Base-by-base conservation (phyloP, 495 filamentous ascomycete species). In the Hyphodiscus hymeniophilus region DNA sequence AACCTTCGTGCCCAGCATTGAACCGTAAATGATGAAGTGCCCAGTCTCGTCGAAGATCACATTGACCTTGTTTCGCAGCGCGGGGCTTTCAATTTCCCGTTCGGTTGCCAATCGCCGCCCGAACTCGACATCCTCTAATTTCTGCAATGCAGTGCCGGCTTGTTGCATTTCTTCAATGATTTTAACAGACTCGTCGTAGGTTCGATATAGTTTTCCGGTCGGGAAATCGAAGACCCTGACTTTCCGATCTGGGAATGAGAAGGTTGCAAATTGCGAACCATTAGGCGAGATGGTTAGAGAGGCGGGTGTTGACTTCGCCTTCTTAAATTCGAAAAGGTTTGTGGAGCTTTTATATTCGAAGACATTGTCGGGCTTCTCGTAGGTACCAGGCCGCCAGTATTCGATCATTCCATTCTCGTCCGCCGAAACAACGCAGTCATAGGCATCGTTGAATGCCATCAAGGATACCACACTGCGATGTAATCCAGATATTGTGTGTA, bases 261-360 rank as follows among this genome's bases (percentile, higher is more conserved):
- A 81, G 0, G 89, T 89, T 3, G 85, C 86, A 60, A 97, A 95
- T 17, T 86, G 84, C 24, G 79, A 74, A 6, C 88, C 85, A 0
- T 85, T 84, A 0, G 90, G 87, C 0, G 90, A 95, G 34, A 99
- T 76, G 0, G 84, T 87, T 38, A 99, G 66, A n/a, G 85, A 85
- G 13, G 85, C 75, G 0, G 92, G 89, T 0, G 82, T 73, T 0
- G 88, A 91, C 61, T 95, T 97, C 34, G 87, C 75, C 65, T 89
- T 97, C 58, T 94, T 96, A 70, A 97, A 99, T 28, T 94, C 91
- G 62, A 99, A 97, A 2, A 99, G 74, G 45, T 85, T 88, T 10
- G 92, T 99, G 2, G 81, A 82, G 59, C 87, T 92, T 62, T 99
- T 99, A 58, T 84, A 84, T 39, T 85, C 73, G 60, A 94, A 99